These are phyloP conservation scores for Quercus phellos DNA, from an alignment of 331 rosid genomes.

Conservation along the genomic window DNA sequence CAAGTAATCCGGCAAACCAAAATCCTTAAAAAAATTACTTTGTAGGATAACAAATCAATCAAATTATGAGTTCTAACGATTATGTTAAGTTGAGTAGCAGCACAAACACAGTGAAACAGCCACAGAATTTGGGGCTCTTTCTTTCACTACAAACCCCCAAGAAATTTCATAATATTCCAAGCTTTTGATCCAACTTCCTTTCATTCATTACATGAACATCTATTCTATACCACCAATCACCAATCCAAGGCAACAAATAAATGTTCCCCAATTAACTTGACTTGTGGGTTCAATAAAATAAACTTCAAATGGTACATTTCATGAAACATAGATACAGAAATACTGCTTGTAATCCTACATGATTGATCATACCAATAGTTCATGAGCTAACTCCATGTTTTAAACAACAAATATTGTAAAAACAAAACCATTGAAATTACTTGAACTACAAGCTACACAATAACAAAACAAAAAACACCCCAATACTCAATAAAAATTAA, in stretches of 20 bases:
- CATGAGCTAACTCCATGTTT: background rate
- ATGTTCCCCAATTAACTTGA: background rate
- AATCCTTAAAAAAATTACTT: background rate
- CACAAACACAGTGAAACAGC: background rate
- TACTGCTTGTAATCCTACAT: background rate
- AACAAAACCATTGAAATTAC: background rate
- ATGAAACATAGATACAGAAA: background rate
- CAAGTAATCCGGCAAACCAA: background rate
- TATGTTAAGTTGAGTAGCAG: background rate
- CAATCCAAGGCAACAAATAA: background rate
- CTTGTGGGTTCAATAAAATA: background rate
- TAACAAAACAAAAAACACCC: background rate
- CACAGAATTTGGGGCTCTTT: too few species aligned
- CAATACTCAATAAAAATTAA: background rate
- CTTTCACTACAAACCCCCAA: too few species aligned
- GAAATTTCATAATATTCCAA: background rate
- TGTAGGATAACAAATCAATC: background rate
- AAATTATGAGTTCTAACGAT: background rate
- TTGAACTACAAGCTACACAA: background rate
- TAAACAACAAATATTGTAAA: background rate
- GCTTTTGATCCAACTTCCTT: background rate
- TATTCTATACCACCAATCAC: background rate
- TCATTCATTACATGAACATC: background rate
- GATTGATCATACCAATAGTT: background rate
- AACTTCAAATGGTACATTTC: background rate